Base-by-base conservation (phyloP, 495 filamentous ascomycete species). In the Xylaria cubensis region DNA sequence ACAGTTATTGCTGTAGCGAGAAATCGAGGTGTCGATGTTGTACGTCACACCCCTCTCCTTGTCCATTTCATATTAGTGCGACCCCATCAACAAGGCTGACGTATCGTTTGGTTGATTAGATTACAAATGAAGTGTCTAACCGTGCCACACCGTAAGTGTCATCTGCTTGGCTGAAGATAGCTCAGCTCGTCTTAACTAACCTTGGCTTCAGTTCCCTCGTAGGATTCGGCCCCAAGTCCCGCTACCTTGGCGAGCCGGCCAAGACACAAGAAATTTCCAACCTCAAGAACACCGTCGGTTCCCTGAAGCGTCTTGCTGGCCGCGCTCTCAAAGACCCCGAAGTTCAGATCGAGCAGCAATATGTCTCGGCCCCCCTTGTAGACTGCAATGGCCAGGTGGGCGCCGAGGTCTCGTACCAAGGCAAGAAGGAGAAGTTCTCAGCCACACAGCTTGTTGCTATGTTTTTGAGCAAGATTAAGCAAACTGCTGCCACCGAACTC, bases 261-360 rank as follows among this genome's bases (percentile, higher is more conserved):
- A 98, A 98, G 89, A 98, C 95, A 75, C 95, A 97, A 86, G 97
- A 98, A 86, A 95, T 97, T 79, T 98, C 95, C 74, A 99, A 99
- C 85, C 88, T 99, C 74, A 99, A 97, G 88, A 99, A 98, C 88
- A 99, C 96, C 66, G 93, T 98, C 83, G 86, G 89, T 81, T 95
- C 90, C 74, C 88, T 99, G 69, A 97, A 97, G 86, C 92, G 96
- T 77, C 88, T 99, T 67, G 91, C 92, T 78, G 96, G 96, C 75
- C 93, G 96, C 76, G 86, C 87, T 46, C 86, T 94, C 82, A 90
- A 89, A 76, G 96, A 99, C 80, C 94, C 95, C 76, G 96, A 99
- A 87, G 86, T 97, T 67, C 86, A 93, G 80, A 87, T 95, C 75
- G 96, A 99, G 88, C 90, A 95, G 84, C 86, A 97, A 77, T 99